Percentiles rank a stretch among this genome's conserved stretches.
Evolutionary conservation across 768 basidiomycete genomes (phyloP).

Genomic region (Cystobasidium ongulense): DNA sequence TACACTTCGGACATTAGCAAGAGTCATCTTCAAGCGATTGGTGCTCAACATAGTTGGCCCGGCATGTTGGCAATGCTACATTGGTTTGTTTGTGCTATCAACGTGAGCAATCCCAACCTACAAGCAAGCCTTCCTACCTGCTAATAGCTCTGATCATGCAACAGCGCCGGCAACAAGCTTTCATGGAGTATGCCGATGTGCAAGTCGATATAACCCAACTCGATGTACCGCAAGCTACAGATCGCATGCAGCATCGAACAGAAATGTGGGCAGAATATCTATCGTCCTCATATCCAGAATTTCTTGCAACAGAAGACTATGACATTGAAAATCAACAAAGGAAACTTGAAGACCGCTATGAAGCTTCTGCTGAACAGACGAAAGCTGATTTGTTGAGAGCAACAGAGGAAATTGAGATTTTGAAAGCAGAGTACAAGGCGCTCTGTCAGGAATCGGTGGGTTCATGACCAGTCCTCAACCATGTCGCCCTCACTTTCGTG

Average conservation of each 20-base stretch:
- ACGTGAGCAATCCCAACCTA: constrained; percentile 54
- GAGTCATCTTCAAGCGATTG: constrained; percentile 79
- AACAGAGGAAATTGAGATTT: constrained; percentile 49
- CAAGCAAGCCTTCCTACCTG: neutral
- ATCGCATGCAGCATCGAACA: constrained; percentile 34
- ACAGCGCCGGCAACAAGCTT: constrained; percentile 33
- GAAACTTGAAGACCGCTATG: constrained; percentile 32
- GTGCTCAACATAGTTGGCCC: constrained; percentile 88
- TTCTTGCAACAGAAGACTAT: constrained; percentile 65
- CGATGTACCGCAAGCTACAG: constrained; percentile 54
- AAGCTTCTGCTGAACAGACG: constrained; percentile 31
- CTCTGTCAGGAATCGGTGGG: constrained; percentile 20
- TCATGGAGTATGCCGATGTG: constrained; percentile 31
- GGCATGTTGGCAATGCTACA: constrained; percentile 74
- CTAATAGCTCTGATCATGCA: neutral
- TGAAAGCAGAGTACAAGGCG: constrained; percentile 47
- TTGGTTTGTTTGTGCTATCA: constrained; percentile 81
- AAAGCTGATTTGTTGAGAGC: constrained; percentile 15
- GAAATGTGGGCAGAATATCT: constrained; percentile 39
- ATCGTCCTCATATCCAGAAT: constrained; percentile 54
- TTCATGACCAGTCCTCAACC: no score
- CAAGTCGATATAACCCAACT: constrained; percentile 57
- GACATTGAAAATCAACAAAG: constrained; percentile 47
- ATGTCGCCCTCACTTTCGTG: no score
- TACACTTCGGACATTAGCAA: constrained; percentile 67